Percentiles rank a stretch among this genome's conserved stretches.
Evolutionary conservation across 2,329 filamentous ascomycete genomes (phyloP).

Genomic region (Ceratocystis cubensis): DNA sequence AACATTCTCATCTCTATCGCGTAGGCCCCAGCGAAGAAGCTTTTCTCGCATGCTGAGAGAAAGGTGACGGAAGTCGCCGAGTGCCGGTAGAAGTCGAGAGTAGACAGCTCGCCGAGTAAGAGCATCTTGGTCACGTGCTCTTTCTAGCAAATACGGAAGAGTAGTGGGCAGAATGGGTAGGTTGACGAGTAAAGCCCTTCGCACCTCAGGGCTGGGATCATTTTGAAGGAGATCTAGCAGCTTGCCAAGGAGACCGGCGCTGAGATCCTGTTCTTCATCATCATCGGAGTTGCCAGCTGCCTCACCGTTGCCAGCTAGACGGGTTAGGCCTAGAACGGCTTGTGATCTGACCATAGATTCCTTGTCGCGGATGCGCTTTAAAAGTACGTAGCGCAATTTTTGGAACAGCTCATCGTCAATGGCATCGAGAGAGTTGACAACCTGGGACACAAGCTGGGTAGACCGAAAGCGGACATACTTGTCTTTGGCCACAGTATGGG

Average conservation of each 20-base stretch:
- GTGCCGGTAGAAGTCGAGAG: slow-evolving; percentile 67
- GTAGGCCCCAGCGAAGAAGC: slow-evolving; percentile 82
- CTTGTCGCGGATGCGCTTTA: slow-evolving; percentile 84
- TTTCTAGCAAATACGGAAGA: slow-evolving; percentile 75
- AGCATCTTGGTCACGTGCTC: slow-evolving; percentile 78
- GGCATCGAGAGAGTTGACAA: slow-evolving; percentile 82
- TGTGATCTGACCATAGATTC: slow-evolving; percentile 86
- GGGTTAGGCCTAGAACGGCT: slow-evolving; percentile 78
- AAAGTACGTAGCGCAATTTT: slow-evolving; percentile 61
- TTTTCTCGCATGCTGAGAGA: slow-evolving; percentile 93
- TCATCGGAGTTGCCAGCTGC: slow-evolving; percentile 58
- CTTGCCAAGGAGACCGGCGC: slow-evolving; percentile 63
- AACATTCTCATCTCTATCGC: slow-evolving; percentile 88
- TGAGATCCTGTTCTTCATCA: slow-evolving; percentile 52
- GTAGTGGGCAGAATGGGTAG: slow-evolving; percentile 75
- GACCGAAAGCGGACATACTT: slow-evolving; percentile 83
- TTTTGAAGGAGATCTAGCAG: slow-evolving; percentile 83
- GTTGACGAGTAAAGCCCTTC: slow-evolving; percentile 76
- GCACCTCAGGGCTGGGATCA: slow-evolving; percentile 85
- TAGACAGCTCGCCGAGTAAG: slow-evolving; percentile 77
- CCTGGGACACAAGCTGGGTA: slow-evolving; percentile 78
- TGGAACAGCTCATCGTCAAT: slow-evolving; percentile 89
- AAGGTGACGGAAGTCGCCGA: slow-evolving; percentile 89
- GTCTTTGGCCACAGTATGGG: slow-evolving; percentile 74
- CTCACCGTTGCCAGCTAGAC: slow-evolving; percentile 67